Conservation (phyloP, 352 stramenopile species). For the Phytophthora cajani region DNA sequence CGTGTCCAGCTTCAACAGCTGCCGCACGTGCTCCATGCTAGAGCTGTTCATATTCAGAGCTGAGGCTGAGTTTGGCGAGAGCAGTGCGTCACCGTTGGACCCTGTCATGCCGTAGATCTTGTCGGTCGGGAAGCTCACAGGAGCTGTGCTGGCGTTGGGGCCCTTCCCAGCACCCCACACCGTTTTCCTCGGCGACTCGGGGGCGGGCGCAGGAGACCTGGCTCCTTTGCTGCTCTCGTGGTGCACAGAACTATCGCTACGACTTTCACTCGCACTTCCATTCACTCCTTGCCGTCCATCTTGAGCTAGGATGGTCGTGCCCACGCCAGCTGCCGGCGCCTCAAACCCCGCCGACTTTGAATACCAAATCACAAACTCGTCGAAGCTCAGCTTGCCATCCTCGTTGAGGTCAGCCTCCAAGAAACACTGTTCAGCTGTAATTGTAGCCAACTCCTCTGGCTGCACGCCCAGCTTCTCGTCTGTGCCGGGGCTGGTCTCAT, state of each 20-base stretch:
- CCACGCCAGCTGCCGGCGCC: slow-evolving; percentile 41
- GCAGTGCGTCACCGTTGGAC: slow-evolving; percentile 45
- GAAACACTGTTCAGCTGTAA: slow-evolving; percentile 89
- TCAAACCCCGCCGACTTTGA: slow-evolving; percentile 63
- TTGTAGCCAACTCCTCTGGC: slow-evolving; percentile 74
- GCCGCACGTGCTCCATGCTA: slow-evolving; percentile 77
- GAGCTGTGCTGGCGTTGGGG: slow-evolving; percentile 14
- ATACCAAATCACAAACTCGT: slow-evolving; percentile 90
- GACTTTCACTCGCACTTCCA: slow-evolving; percentile 22
- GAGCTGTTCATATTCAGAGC: slow-evolving; percentile 72
- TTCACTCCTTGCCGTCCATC: slow-evolving; percentile 13
- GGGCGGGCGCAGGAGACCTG: slow-evolving; percentile 20
- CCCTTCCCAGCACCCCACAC: slow-evolving; percentile 29
- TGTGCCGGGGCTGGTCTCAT: slow-evolving; percentile 77
- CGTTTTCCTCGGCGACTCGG: slow-evolving; percentile 39
- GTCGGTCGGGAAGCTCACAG: slow-evolving; percentile 44
- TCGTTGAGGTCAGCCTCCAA: slow-evolving; percentile 83
- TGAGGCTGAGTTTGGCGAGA: slow-evolving; percentile 55
- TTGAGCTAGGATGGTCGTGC: slow-evolving; percentile 30
- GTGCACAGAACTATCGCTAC: slow-evolving; percentile 16
- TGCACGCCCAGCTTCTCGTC: slow-evolving; percentile 61
- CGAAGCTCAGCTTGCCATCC: slow-evolving; percentile 83
- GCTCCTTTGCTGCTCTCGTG: slow-evolving; percentile 17
- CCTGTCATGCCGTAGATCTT: slow-evolving; percentile 51
- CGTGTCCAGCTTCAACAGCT: slow-evolving; percentile 83